Percentiles rank a stretch among this genome's conserved stretches.
Conservation (phyloP, 768 basidiomycete species). For the Rhizopogon sp. region DNA sequence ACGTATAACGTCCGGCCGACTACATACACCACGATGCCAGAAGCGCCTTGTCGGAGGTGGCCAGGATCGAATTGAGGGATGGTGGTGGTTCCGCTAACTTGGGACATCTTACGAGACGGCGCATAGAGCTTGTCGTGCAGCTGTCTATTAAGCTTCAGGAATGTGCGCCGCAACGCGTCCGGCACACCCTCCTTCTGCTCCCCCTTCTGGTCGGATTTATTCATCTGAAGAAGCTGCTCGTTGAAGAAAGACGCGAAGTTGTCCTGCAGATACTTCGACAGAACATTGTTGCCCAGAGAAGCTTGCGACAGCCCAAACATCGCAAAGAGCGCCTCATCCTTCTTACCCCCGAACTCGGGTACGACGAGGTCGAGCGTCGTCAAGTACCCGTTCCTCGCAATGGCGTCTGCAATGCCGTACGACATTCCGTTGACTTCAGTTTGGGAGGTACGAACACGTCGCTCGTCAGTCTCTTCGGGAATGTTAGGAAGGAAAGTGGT, state of each 20-base stretch:
- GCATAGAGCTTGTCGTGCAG: constrained; percentile 65
- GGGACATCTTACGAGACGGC: constrained; percentile 65
- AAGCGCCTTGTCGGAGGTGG: constrained; percentile 67
- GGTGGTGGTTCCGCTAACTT: constrained; percentile 44
- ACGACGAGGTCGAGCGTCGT: constrained; percentile 92
- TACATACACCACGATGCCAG: constrained; percentile 85
- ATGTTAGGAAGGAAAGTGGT: constrained; percentile 59
- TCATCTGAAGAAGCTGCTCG: constrained; percentile 48
- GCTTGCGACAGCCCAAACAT: constrained; percentile 84
- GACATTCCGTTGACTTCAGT: constrained; percentile 89
- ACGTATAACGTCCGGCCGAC: constrained; percentile 75
- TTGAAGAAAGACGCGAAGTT: constrained; percentile 64
- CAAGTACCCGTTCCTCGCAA: constrained; percentile 75
- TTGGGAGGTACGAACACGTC: constrained; percentile 87
- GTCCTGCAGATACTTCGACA: constrained; percentile 84
- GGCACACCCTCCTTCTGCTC: constrained; percentile 46
- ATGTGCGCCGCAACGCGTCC: constrained; percentile 83
- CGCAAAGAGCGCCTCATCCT: constrained; percentile 87
- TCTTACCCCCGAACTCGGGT: constrained; percentile 70
- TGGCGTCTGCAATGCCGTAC: constrained; percentile 93
- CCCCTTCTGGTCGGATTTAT: constrained; percentile 29
- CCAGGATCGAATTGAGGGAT: constrained; percentile 37
- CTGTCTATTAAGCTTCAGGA: constrained; percentile 80
- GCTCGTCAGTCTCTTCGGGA: constrained; percentile 81
- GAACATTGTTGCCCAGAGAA: constrained; percentile 51